A percentile compares a stretch with the other conserved stretches of the same genome.
Evolutionary conservation across 139 green algal genomes (phyloP).

Genomic region (Ettlia oleoabundans): DNA sequence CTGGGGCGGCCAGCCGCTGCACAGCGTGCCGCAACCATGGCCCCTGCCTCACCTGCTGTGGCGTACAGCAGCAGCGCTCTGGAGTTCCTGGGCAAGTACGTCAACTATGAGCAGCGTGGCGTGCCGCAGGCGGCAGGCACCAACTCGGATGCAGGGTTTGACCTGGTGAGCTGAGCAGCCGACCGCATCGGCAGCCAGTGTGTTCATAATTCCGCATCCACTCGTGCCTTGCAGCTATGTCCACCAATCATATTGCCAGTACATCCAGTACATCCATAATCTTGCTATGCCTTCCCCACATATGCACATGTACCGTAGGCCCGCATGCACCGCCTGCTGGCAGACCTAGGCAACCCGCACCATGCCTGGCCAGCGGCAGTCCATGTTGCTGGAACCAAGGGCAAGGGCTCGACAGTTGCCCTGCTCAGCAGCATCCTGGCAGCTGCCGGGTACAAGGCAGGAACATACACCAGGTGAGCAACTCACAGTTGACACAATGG

Average conservation of each 20-base stretch:
- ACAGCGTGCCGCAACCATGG: too few species aligned
- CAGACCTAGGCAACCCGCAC: constrained; percentile 71
- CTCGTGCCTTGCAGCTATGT: too few species aligned
- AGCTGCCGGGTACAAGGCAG: constrained; percentile 64
- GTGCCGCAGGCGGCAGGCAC: constrained; percentile 70
- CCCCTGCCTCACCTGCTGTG: not conserved
- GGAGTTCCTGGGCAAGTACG: constrained; percentile 39
- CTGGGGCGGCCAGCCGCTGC: too few species aligned
- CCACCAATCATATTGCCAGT: too few species aligned
- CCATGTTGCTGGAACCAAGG: constrained; percentile 91
- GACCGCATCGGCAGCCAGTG: too few species aligned
- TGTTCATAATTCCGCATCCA: too few species aligned
- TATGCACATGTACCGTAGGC: too few species aligned
- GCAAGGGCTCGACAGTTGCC: constrained; percentile 83
- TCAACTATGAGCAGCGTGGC: constrained; percentile 75
- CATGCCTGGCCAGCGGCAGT: constrained; percentile 48
- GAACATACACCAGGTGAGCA: constrained; percentile 78
- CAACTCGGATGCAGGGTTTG: constrained; percentile 47
- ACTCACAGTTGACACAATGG: not conserved
- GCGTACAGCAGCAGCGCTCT: constrained; percentile 16
- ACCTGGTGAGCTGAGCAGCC: constrained; percentile 64
- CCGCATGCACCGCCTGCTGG: constrained; percentile 72
- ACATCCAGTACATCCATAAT: too few species aligned
- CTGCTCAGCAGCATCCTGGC: constrained; percentile 74
- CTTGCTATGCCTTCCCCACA: too few species aligned